A percentile compares a stretch with the other conserved stretches of the same genome.
phyloP scores from a whole-genome alignment of 1,284 basidiomycete species.

The Malassezia psittaci region DNA sequence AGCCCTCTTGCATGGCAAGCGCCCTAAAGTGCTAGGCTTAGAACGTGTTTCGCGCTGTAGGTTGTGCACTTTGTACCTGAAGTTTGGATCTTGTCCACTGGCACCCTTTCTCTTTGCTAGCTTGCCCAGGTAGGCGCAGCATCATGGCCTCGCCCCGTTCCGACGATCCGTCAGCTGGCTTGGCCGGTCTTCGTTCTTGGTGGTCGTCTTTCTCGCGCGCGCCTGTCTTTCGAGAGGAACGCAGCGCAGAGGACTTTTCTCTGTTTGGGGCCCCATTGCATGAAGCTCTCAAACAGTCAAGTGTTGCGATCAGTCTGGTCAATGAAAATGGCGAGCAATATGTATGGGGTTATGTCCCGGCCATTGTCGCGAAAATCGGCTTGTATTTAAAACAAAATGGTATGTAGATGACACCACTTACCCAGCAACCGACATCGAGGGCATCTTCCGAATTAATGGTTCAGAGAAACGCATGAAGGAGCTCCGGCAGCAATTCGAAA shows the following conservation, averaged over 20 bases:
- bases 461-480: conserved; percentile 92
- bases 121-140: neutral
- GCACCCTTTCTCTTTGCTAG: no score
- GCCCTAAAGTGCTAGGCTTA: neutral
- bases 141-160: neutral
- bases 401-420: neutral
- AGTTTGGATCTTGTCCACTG: no score
- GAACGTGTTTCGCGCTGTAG: neutral
- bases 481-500: conserved; percentile 78
- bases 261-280: conserved; percentile 75
- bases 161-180: conserved; percentile 1
- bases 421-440: conserved; percentile 80
- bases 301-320: conserved; percentile 87
- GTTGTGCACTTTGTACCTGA: neutral
- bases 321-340: conserved; percentile 51
- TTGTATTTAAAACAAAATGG: conserved; percentile 49
- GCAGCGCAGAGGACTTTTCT: neutral
- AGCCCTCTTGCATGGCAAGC: neutral
- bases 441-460: conserved; percentile 67
- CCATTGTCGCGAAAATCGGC: conserved; percentile 91
- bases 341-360: conserved; percentile 68
- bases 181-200: conserved; percentile 6
- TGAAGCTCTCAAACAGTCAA: conserved; percentile 73
- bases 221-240: conserved; percentile 2
- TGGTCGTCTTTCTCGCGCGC: conserved; percentile 8